Conservation (phyloP, 441 rosid species). For the Hypseocharis bilobata region DNA sequence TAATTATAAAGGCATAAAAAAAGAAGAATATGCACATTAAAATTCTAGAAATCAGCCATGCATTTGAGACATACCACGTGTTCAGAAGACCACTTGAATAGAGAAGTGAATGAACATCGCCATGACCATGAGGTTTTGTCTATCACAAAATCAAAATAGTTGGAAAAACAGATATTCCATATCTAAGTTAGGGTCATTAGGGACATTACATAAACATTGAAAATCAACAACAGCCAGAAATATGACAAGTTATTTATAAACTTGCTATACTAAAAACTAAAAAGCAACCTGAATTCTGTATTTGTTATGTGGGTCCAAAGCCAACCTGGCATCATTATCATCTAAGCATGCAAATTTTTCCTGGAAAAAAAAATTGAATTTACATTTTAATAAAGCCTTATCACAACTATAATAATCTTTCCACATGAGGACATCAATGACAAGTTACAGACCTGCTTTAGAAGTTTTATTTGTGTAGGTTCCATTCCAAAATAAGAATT, state of each 20-base stretch:
- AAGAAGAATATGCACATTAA: slow-evolving; percentile 2
- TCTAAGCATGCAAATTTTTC: slow-evolving; percentile 97
- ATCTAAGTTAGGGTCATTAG: not conserved
- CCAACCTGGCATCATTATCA: slow-evolving; percentile 85
- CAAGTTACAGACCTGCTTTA: slow-evolving; percentile 63
- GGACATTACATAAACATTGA: not conserved
- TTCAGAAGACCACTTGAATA: slow-evolving; percentile 77
- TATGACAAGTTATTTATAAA: not conserved
- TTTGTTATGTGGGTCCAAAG: slow-evolving; percentile 65
- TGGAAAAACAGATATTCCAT: slow-evolving; percentile 9
- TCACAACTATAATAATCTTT: not conserved
- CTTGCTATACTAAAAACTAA: not conserved
- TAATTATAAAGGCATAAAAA: slow-evolving; percentile 1
- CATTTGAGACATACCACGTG: slow-evolving; percentile 40
- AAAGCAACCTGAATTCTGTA: slow-evolving; percentile 69
- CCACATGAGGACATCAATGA: slow-evolving; percentile 6
- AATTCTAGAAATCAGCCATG: slow-evolving; percentile 15
- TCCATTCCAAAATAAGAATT: slow-evolving; percentile 89
- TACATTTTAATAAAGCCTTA: slow-evolving; percentile 11
- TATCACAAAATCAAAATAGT: slow-evolving; percentile 27
- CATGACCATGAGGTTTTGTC: slow-evolving; percentile 99
- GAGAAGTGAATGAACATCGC: slow-evolving; percentile 87
- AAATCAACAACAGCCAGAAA: not conserved
- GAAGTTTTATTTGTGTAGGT: slow-evolving; percentile 70
- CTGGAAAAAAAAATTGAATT: slow-evolving; percentile 29